A percentile compares a stretch with the other conserved stretches of the same genome.
Conservation (phyloP, 305 asterid species). For the Withania somnifera region DNA sequence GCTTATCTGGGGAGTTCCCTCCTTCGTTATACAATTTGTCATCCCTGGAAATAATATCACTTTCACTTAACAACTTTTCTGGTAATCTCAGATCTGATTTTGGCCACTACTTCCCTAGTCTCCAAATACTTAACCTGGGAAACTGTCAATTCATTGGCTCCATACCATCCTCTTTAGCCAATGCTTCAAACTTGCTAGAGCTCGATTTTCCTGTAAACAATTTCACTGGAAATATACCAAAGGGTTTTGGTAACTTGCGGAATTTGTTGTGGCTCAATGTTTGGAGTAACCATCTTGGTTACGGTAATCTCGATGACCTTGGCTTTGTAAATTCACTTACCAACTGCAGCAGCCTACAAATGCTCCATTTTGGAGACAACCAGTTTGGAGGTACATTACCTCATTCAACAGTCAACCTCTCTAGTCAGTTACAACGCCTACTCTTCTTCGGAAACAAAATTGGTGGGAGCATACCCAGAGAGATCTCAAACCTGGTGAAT, state of each 20-base stretch:
- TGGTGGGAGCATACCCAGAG: conserved; percentile 13
- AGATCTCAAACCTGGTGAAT: conserved; percentile 16
- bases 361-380: conserved; percentile 12
- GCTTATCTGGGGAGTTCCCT: conserved; percentile 2
- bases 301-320: conserved; percentile 9
- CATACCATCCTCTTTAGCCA: conserved; percentile 24
- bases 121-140: conserved; percentile 15
- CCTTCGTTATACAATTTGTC: conserved; percentile 15
- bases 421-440: too few species aligned
- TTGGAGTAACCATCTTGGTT: conserved; percentile 11
- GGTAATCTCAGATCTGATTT: conserved; percentile 14
- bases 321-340: conserved; percentile 10
- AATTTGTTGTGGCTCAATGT: conserved; percentile 5
- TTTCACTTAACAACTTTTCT: conserved; percentile 3
- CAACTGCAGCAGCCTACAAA: conserved; percentile 15
- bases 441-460: too few species aligned
- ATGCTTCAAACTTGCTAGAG: conserved; percentile 12
- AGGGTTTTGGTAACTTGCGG: conserved; percentile 16
- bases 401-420: conserved; percentile 15
- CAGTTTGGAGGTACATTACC: conserved; percentile 22
- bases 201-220: conserved; percentile 15
- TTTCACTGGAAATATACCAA: conserved; percentile 20
- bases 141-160: conserved; percentile 16
- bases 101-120: conserved; percentile 15
- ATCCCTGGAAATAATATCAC: not conserved